Evolutionary conservation across 2,329 filamentous ascomycete genomes (phyloP).

Genomic region (Alternaria postmessia): DNA sequence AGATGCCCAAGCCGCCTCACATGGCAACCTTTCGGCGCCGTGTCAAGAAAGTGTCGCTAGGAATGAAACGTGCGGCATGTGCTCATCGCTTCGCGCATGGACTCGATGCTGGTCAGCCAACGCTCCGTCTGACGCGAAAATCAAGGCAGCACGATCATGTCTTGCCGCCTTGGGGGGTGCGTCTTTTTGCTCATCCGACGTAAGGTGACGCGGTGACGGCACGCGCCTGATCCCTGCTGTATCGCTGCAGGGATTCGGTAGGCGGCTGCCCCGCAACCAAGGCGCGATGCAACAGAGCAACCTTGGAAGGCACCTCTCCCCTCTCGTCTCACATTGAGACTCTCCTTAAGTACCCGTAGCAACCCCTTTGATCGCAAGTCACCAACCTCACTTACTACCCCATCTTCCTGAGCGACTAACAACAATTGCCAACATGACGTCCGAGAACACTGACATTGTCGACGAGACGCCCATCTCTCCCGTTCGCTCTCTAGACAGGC

Average conservation of each 20-base stretch:
- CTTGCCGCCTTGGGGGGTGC: neutral
- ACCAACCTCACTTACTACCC: slow-evolving; percentile 6
- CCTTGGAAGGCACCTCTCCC: slow-evolving; percentile 13
- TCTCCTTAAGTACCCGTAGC: slow-evolving; percentile 21
- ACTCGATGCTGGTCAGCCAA: neutral
- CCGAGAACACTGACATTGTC: slow-evolving; percentile 36
- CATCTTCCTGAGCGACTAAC: slow-evolving; percentile 15
- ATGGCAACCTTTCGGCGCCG: neutral
- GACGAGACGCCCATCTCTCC: slow-evolving; percentile 54
- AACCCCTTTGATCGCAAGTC: slow-evolving; percentile 1
- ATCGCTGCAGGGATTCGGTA: slow-evolving; percentile 29
- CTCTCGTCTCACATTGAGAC: slow-evolving; percentile 17
- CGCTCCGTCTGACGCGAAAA: neutral
- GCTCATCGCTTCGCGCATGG: neutral
- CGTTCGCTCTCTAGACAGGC: slow-evolving; percentile 65
- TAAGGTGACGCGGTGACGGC: slow-evolving; percentile 17
- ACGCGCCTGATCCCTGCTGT: slow-evolving; percentile 25
- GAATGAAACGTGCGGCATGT: neutral
- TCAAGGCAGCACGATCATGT: neutral
- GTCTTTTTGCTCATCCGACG: slow-evolving; percentile 27
- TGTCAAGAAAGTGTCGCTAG: neutral
- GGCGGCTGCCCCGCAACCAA: slow-evolving; percentile 33
- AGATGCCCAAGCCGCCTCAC: slow-evolving; percentile 2
- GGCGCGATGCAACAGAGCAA: slow-evolving; percentile 22
- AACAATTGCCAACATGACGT: slow-evolving; percentile 34